Evolutionary conservation across 139 green algal genomes (phyloP).

Genomic region (Coelastrella sp.): DNA sequence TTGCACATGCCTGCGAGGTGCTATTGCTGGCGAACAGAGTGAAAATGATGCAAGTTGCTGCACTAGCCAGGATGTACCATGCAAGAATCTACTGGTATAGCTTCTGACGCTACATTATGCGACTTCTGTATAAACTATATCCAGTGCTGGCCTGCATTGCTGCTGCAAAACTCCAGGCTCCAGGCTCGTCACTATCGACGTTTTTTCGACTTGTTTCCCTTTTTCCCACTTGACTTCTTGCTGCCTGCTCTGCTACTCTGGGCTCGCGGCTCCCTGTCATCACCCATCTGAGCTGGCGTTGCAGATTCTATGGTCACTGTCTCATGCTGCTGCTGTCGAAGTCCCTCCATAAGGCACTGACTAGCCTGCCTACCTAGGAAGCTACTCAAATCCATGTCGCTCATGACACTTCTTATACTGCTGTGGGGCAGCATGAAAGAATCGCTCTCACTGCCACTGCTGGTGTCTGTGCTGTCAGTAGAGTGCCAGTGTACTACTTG

Average conservation of each 20-base stretch:
- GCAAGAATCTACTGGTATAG: no score
- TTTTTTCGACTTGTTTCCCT: slow-evolving; percentile 24
- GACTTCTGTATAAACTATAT: no score
- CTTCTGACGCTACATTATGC: no score
- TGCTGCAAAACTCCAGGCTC: no score
- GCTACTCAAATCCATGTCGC: slow-evolving; percentile 30
- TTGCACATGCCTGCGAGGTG: no score
- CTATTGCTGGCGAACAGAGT: no score
- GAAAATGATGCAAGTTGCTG: no score
- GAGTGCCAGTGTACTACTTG: slow-evolving; percentile 34
- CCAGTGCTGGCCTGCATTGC: no score
- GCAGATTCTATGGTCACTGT: not conserved
- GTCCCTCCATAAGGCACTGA: not conserved
- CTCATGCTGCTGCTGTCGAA: not conserved
- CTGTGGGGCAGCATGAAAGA: not conserved
- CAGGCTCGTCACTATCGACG: not conserved
- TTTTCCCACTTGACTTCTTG: slow-evolving; percentile 25
- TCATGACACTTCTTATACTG: slow-evolving; percentile 4
- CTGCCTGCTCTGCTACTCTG: not conserved
- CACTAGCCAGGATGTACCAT: no score
- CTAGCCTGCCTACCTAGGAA: slow-evolving; percentile 24
- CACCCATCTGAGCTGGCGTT: not conserved
- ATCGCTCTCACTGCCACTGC: slow-evolving; percentile 44
- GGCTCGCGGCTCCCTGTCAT: not conserved
- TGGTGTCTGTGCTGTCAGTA: slow-evolving; percentile 1